Evolutionary conservation across 257 asterid genomes (phyloP).

Genomic region (Oldenlandia corymbosa): DNA sequence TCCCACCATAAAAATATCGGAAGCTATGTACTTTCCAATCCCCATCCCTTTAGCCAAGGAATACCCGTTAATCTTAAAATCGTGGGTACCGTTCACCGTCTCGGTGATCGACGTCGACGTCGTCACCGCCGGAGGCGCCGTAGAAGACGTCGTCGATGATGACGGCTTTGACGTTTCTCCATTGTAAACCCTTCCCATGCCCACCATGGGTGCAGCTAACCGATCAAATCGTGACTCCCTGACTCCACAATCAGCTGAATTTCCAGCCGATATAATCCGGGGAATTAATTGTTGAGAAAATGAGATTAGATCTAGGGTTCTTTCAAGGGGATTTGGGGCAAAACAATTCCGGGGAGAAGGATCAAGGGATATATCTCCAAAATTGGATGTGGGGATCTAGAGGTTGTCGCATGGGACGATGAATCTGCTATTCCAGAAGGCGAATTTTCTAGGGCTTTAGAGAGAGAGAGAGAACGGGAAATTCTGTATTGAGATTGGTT

Average conservation of each 20-base stretch:
- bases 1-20: conserved; percentile 83
- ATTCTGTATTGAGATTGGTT: neutral
- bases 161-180: conserved; percentile 48
- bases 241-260: neutral
- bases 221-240: neutral
- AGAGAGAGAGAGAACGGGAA: neutral
- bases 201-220: conserved; percentile 26
- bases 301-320: conserved; percentile 33
- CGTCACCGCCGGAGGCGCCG: conserved; percentile 44
- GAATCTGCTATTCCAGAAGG: conserved; percentile 3
- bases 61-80: conserved; percentile 78
- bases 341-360: neutral
- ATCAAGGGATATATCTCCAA: neutral
- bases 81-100: conserved; percentile 79
- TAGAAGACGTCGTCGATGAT: conserved; percentile 35
- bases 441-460: conserved; percentile 21
- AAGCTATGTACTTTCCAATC: conserved; percentile 77
- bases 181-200: conserved; percentile 61
- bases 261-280: neutral
- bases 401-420: neutral
- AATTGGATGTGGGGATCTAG: conserved; percentile 17
- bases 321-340: neutral
- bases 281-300: neutral
- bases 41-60: conserved; percentile 80
- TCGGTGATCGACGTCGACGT: conserved; percentile 73